Evolutionary conservation across 345 rosid species (phyloP), one percentile per base, ranked within the genome.

Genomic region (Gossypium arboreum): DNA sequence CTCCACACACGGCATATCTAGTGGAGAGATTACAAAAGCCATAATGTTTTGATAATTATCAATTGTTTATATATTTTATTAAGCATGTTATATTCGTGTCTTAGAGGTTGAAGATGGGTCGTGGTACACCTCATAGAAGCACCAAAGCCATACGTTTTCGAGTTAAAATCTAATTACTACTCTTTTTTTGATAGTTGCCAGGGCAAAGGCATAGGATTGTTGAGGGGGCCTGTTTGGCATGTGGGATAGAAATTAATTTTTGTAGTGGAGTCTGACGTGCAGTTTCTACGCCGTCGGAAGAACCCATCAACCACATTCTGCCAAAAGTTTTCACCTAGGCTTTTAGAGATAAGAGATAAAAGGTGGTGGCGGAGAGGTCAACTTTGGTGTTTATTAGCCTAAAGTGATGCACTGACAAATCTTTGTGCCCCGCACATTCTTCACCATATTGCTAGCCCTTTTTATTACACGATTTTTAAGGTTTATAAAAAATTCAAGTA

Each of bases 61-160:
- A 34, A 34, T 34, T 34, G 41, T 5, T 34, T 34, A 34, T 34
- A 34, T 34, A 34, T 34, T 4, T 34, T 5, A 18, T 56, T n/a
- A 18, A 56, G 9, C 25, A 18, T 56, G 60, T 2, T 56, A 55
- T 18, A 56, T 56, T 54, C 57, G 22, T 54, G 57, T 54, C n/a
- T 8, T 39, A 20, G 50, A 15, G 12, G 51, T 55, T 12, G 55
- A 24, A 17, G 65, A 13, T 41, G 8, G 7, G 27, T 73, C 8
- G 60, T 50, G 76, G 76, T 17, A 73, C 70, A 73, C 34, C 27
- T 73, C 76, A 61, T 27, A 62, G 7, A 73, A 60, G 59, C 76
- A 61, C 70, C 55, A 29, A 71, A 55, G 44, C 73, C 48, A 34
- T 34, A 44, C 2, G 62, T 52, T 55, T 71, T 34, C 16, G 34